These are phyloP conservation scores for Ostreobium quekettii DNA, from an alignment of 139 green algal genomes.

Conservation along the genomic window DNA sequence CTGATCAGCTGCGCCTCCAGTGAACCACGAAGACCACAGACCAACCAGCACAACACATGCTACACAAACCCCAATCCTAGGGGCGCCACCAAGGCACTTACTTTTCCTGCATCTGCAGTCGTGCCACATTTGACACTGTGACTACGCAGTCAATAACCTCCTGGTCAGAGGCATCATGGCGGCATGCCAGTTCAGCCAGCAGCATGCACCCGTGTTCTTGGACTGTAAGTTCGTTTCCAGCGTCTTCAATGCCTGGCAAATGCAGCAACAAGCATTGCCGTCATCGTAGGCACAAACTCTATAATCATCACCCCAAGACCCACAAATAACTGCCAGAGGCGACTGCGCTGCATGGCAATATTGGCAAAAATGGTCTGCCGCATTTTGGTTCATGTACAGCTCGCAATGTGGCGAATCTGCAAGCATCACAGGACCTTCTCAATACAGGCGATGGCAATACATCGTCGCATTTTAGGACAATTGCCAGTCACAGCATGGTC, in stretches of 20 bases:
- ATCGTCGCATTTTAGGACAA: neutral
- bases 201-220: conserved; percentile 32
- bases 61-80: too few species aligned
- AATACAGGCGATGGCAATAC: too few species aligned
- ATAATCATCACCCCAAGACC: too few species aligned
- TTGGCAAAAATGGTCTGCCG: too few species aligned
- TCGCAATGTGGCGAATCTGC: too few species aligned
- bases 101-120: conserved; percentile 36
- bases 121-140: conserved; percentile 25
- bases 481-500: neutral
- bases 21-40: neutral
- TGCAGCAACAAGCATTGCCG: neutral
- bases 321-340: too few species aligned
- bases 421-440: too few species aligned
- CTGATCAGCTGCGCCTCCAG: too few species aligned
- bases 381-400: too few species aligned
- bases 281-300: too few species aligned
- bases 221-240: conserved; percentile 25
- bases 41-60: neutral
- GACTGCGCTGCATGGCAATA: too few species aligned
- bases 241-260: conserved; percentile 17
- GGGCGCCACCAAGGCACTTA: neutral
- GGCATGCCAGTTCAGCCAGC: conserved; percentile 26
- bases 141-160: conserved; percentile 24
- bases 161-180: neutral